phyloP scores from a whole-genome alignment of 2,329 filamentous ascomycete species.

The Triangularia verruculosa region DNA sequence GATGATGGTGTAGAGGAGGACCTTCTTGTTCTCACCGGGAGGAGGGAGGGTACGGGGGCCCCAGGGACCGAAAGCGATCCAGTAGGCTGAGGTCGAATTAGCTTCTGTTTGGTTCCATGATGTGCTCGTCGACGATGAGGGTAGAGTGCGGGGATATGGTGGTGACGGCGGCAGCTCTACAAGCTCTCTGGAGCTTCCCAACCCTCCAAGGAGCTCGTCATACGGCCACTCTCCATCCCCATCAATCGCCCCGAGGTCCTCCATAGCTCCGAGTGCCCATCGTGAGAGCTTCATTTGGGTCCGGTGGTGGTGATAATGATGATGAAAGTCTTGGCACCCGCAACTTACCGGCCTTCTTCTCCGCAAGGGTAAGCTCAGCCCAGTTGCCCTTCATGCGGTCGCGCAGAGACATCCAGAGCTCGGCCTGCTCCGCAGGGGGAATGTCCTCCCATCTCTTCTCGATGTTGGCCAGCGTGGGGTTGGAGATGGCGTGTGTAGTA shows the following conservation, averaged over 20 bases:
- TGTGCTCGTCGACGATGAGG: slow-evolving; percentile 1
- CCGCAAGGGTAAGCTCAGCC: slow-evolving; percentile 89
- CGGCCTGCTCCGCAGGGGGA: slow-evolving; percentile 98
- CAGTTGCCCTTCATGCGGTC: slow-evolving; percentile 99
- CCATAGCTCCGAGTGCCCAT: slow-evolving; percentile 10
- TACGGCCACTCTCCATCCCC: background rate
- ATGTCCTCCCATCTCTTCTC: slow-evolving; percentile 99
- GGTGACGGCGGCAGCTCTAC: slow-evolving; percentile 10
- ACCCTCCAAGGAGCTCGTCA: slow-evolving; percentile 14
- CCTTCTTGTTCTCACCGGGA: slow-evolving; percentile 78
- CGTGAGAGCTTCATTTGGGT: background rate
- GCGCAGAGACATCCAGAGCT: slow-evolving; percentile 96
- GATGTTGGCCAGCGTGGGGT: slow-evolving; percentile 95
- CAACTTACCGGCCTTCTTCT: slow-evolving; percentile 97
- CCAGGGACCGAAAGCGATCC: slow-evolving; percentile 96
- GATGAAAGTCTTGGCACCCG: slow-evolving; percentile 14
- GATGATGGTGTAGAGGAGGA: slow-evolving; percentile 69
- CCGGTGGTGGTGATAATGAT: background rate
- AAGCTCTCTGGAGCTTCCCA: slow-evolving; percentile 16
- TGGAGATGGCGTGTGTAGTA: slow-evolving; percentile 90
- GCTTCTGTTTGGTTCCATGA: slow-evolving; percentile 21
- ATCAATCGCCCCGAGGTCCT: background rate
- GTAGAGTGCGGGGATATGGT: slow-evolving; percentile 10
- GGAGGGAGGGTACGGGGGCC: slow-evolving; percentile 82
- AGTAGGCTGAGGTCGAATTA: slow-evolving; percentile 71